Base-by-base conservation (phyloP, 306 rosid species). In the Cicer yamashitae region DNA sequence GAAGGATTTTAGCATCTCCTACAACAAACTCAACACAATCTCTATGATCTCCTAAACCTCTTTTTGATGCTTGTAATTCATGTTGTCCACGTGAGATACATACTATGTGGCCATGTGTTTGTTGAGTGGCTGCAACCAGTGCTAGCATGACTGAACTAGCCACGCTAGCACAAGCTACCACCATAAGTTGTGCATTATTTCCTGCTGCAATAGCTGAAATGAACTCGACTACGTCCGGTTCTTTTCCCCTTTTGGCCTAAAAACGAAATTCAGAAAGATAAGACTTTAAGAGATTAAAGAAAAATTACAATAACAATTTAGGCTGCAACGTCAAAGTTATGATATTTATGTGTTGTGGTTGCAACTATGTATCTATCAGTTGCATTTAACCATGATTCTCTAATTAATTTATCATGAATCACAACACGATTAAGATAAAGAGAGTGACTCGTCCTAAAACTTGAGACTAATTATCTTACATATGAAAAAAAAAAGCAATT, bases 151-250 rank as follows among this genome's bases (percentile, higher is more conserved):
- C 60, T 13, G 89, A 52, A 6, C 61, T 60, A 0, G 82, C 81
- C 44, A 61, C 48, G 0, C 67, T 25, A 3, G 73, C 75, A 0
- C 80, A 43, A 4, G 72, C 82, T 56, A 81, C 68, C 54, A 85
- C 83, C 82, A 85, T 77, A 47, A 83, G 85, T 13, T 41, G 34
- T 5, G 89, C 87, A 62, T 78, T 87, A 25, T 82, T 85, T 10
- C 89, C 87, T 0, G 87, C 91, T 15, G 87, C 89, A 8, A 82
- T 1, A 40, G 88, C 89, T 0, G 89, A 87, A 71, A 82, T 75
- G 87, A 77, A 84, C 83, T 87, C 91, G 0, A 82, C 79, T 46
- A 70, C 77, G 50, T 82, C 87, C 13, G 87, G 91, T 64, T 87
- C 91, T 20, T 80, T 82, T 1, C 80, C 77, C 10, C 58, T 67